phyloP scores from a whole-genome alignment of 2,329 filamentous ascomycete species.

The Fusarium sp. region DNA sequence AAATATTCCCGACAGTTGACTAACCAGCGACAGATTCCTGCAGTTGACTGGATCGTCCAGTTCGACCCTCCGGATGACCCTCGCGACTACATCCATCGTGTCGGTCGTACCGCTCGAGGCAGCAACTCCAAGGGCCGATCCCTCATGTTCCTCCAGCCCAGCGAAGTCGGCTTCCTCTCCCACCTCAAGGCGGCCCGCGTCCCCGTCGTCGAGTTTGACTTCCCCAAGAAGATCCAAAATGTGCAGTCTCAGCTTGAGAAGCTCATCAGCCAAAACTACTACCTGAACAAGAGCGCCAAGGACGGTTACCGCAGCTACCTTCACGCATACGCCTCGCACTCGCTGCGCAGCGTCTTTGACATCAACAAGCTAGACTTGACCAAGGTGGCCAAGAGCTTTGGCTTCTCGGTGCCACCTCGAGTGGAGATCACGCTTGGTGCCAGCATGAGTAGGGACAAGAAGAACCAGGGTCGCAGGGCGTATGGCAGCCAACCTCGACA shows the following conservation, averaged over 20 bases:
- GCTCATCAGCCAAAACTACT: slow-evolving; percentile 95
- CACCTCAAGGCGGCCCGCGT: slow-evolving; percentile 93
- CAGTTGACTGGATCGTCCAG: slow-evolving; percentile 96
- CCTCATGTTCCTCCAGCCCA: slow-evolving; percentile 92
- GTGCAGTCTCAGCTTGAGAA: slow-evolving; percentile 93
- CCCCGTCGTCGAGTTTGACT: slow-evolving; percentile 95
- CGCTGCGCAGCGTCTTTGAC: slow-evolving; percentile 72
- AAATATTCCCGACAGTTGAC: background rate
- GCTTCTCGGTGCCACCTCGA: slow-evolving; percentile 80
- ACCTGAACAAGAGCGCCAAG: slow-evolving; percentile 88
- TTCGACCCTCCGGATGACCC: slow-evolving; percentile 95
- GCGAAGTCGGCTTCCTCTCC: slow-evolving; percentile 90
- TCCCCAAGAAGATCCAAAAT: slow-evolving; percentile 93
- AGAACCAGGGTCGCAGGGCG: slow-evolving; percentile 69
- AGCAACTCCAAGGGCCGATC: slow-evolving; percentile 86
- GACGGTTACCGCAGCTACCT: slow-evolving; percentile 90
- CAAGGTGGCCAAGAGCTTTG: slow-evolving; percentile 87
- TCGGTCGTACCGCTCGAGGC: slow-evolving; percentile 92
- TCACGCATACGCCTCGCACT: slow-evolving; percentile 89
- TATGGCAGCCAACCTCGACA: slow-evolving; percentile 86
- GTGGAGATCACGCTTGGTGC: slow-evolving; percentile 88
- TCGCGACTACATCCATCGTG: slow-evolving; percentile 93
- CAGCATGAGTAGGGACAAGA: slow-evolving; percentile 80
- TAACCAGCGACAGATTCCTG: slow-evolving; percentile 73
- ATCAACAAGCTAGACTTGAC: slow-evolving; percentile 86